Conservation (phyloP, 2,329 filamentous ascomycete species). For the Xylaria multiplex region DNA sequence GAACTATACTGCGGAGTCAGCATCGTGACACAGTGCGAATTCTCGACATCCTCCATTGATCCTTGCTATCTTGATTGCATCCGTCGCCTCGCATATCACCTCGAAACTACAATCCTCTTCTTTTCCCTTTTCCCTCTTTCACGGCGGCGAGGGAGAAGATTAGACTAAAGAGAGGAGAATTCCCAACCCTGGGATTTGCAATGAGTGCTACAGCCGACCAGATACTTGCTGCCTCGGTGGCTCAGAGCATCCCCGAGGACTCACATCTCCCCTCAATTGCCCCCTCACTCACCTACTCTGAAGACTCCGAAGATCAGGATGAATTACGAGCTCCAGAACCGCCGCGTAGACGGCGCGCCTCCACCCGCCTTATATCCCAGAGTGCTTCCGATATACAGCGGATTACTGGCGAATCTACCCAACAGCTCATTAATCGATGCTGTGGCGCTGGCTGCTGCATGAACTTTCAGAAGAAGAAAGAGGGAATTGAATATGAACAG, state of each 20-base stretch:
- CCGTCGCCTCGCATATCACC: not conserved
- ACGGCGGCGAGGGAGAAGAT: not conserved
- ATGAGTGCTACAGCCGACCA: conserved; percentile 54
- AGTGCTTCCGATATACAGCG: conserved; percentile 70
- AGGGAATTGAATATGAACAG: conserved; percentile 62
- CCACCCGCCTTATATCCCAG: conserved; percentile 73
- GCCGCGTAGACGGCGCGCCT: conserved; percentile 69
- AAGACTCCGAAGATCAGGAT: conserved; percentile 68
- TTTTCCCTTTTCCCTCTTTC: too few species aligned
- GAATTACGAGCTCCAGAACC: conserved; percentile 60
- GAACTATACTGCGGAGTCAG: not conserved
- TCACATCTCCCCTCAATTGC: conserved; percentile 60
- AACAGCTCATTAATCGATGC: conserved; percentile 69
- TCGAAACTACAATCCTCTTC: not conserved
- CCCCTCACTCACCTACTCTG: conserved; percentile 71
- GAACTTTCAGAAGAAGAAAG: conserved; percentile 56
- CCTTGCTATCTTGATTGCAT: not conserved
- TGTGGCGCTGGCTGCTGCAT: conserved; percentile 74
- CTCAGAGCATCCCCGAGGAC: conserved; percentile 58
- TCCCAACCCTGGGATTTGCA: conserved; percentile 16
- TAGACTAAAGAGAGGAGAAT: not conserved
- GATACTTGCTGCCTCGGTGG: conserved; percentile 53
- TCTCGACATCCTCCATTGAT: not conserved
- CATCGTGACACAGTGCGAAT: conserved; percentile 17
- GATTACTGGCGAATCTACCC: conserved; percentile 71